Evolutionary conservation across 2,329 filamentous ascomycete genomes (phyloP), one percentile per base, ranked within the genome.

Genomic region (Aureobasidium sp.): DNA sequence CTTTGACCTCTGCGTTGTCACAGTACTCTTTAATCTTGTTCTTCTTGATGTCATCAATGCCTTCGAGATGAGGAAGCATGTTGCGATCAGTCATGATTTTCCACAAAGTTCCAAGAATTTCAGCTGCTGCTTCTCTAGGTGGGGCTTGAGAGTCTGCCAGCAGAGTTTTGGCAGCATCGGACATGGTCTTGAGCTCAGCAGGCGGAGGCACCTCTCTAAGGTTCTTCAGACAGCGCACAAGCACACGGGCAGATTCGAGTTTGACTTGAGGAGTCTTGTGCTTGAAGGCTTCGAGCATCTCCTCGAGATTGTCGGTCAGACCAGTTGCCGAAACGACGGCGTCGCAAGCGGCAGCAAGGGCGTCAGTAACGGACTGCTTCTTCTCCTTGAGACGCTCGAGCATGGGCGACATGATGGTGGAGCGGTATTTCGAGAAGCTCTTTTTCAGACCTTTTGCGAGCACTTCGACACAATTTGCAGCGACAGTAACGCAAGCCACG

Each of bases 261-360:
- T 99, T 99, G 66, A 99, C 90, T 71, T 97, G 92, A 0, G 94
- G 94, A 72, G 99, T 99, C 77, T 99, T 99, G 82, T 96, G 90
- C 67, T 86, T 87, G 36, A 97, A 77, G 67, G 88, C 95, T 63
- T 94, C 84, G 0, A 90, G 76, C 8, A 91, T 95, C 65, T 99
- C 94, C 71, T 96, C 91, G n/a, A 97, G 77, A 68, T 90, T 94
- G 0, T 99, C 95, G 2, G 86, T 82, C 34, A 99, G 78, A 66
- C 81, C 85, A 0, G 91, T 92, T 0, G 84, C 79, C 4, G 75
- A 71, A 70, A 87, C 87, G 0, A 87, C 81, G 5, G 84, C 81
- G 71, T 99, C 94, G 8, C 97, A 80, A 0, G 92, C 94, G 37
- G 85, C 87, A 44, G 89, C 89, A 5, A 99, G 82, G 0, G 94